These are phyloP conservation scores for Calendula officinalis DNA, from an alignment of 129 eudicot species.

Conservation along the genomic window DNA sequence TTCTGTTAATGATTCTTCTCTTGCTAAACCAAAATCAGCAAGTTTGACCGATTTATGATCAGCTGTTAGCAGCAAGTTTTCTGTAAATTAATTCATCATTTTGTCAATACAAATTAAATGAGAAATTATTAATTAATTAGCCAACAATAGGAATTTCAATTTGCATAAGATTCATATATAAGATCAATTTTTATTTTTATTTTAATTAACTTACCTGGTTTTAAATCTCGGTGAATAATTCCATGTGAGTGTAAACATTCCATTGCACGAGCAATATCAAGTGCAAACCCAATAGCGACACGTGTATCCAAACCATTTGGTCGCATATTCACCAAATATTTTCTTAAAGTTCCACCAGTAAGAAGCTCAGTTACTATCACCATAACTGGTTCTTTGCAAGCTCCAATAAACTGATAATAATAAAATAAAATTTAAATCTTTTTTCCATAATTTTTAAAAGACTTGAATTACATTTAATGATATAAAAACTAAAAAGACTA, in stretches of 20 bases:
- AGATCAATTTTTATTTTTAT: background rate
- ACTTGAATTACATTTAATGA: background rate
- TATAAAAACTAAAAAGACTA: conserved; percentile 8
- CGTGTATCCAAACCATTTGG: conserved; percentile 64
- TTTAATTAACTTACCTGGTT: conserved; percentile 42
- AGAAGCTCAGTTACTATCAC: conserved; percentile 85
- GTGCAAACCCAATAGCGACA: conserved; percentile 76
- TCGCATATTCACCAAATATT: conserved; percentile 19
- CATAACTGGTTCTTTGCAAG: conserved; percentile 80
- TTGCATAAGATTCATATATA: background rate
- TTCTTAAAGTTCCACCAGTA: conserved; percentile 72
- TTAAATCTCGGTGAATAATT: too few relatives aligned
- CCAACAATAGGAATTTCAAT: too few relatives aligned
- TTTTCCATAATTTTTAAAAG: too few relatives aligned
- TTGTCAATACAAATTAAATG: background rate
- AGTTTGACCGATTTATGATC: conserved; percentile 69
- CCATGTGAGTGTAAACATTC: conserved; percentile 21
- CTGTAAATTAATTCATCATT: conserved; percentile 29
- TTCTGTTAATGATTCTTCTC: conserved; percentile 81
- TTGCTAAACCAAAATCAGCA: conserved; percentile 87
- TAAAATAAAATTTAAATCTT: background rate
- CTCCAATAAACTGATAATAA: conserved; percentile 63
- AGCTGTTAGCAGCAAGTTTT: conserved; percentile 67
- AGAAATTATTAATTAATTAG: too few relatives aligned
- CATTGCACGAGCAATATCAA: conserved; percentile 94